Evolutionary conservation across 2,329 filamentous ascomycete genomes (phyloP).

Genomic region (Tolypocladium album): DNA sequence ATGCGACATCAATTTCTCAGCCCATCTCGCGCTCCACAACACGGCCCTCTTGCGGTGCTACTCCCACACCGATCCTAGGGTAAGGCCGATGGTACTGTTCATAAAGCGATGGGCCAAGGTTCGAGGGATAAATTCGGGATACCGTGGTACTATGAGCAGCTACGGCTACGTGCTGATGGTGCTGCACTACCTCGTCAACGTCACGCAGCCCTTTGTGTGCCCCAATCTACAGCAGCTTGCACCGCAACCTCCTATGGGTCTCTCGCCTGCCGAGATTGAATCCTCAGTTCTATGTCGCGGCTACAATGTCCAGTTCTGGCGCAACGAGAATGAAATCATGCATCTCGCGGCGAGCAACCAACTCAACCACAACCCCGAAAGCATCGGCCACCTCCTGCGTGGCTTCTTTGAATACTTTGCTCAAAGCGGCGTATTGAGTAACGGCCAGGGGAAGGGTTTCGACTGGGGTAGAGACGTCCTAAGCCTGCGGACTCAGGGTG

Average conservation of each 20-base stretch:
- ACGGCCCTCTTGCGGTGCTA: conserved; percentile 77
- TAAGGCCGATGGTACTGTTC: conserved; percentile 70
- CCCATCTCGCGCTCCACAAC: conserved; percentile 74
- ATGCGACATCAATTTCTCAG: conserved; percentile 88
- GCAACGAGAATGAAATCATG: conserved; percentile 59
- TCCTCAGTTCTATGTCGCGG: conserved; percentile 41
- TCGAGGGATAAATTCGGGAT: conserved; percentile 77
- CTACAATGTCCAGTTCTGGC: conserved; percentile 66
- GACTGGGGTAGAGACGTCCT: conserved; percentile 74
- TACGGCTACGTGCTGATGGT: conserved; percentile 93
- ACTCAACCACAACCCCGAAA: conserved; percentile 58
- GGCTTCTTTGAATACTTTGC: conserved; percentile 88
- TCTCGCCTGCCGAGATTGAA: conserved; percentile 12
- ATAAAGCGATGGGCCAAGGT: conserved; percentile 85
- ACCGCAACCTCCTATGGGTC: conserved; percentile 26
- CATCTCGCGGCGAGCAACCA: conserved; percentile 44
- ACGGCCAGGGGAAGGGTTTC: conserved; percentile 47
- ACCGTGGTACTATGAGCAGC: conserved; percentile 75
- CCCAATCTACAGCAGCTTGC: conserved; percentile 65
- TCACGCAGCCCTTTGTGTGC: conserved; percentile 69
- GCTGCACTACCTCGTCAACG: conserved; percentile 78
- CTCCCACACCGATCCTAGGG: conserved; percentile 65
- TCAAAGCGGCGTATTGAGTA: conserved; percentile 43
- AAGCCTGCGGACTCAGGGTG: conserved; percentile 61
- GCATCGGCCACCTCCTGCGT: conserved; percentile 59